Evolutionary conservation across 2,329 filamentous ascomycete genomes (phyloP), one percentile per base, ranked within the genome.

Genomic region (Aspergillus fumigatus): DNA sequence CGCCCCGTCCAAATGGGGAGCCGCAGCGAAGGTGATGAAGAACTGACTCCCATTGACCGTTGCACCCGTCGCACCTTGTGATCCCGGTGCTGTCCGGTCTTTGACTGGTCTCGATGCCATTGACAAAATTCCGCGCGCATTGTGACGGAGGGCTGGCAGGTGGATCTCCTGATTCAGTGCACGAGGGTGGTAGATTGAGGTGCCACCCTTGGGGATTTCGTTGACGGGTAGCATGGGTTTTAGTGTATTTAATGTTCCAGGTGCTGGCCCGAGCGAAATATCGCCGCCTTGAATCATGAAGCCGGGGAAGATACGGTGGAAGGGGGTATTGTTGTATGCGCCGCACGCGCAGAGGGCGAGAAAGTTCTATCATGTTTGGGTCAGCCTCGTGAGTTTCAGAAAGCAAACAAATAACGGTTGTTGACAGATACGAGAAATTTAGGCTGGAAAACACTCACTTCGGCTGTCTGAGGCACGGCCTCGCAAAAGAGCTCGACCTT

Each of bases 401-500:
- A 32, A 47, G 8, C 38, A 45, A 23, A 38, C 40, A 52, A 17
- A 3, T 32, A 48, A 26, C 32, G 9, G 19, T 51, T 51, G 11
- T 10, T 10, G 4, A 27, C 6, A 14, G 26, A 19, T 43, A 35
- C 10, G 11, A 38, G 6, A 17, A 17, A 1, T 3, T 23, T 3
- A 23, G 4, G 23, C 23, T 23, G 23, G 25, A 26, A 26, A 26
- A 27, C 27, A 65, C 77, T 55, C 77, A 88, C 88, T 78, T 96
- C 90, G 61, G 92, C 88, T 0, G 94, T 96, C 74, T 93, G 92
- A 60, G 94, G 94, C 32, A 96, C 91, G 65, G 89, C 88, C 73
- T 97, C 91, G 79, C 93, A 97, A 78, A 97, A 97, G 64, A 99
- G 81, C 75, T 97, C 94, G 67, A 97, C 84, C 78, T 97, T 99